Conservation (phyloP, 495 filamentous ascomycete species). For the Melanomma pulvis-pyrius region DNA sequence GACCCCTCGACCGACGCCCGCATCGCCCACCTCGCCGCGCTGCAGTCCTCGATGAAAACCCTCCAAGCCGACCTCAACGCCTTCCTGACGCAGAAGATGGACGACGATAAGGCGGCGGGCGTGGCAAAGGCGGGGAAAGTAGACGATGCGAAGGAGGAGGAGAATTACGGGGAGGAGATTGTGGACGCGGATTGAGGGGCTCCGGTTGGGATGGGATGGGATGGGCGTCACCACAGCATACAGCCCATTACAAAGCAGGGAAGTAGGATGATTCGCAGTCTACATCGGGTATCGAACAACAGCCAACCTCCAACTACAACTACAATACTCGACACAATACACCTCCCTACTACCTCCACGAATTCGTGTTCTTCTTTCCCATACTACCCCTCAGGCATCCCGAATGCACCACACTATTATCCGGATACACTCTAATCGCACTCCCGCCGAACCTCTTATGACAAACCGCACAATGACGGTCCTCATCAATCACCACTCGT, state of each 20-base stretch:
- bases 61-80: constrained; percentile 78
- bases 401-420: constrained; percentile 55
- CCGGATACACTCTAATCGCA: constrained; percentile 76
- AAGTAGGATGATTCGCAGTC: neutral
- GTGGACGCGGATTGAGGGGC: constrained; percentile 56
- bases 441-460: constrained; percentile 89
- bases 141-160: constrained; percentile 68
- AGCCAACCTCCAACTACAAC: neutral
- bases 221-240: neutral
- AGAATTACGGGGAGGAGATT: constrained; percentile 82
- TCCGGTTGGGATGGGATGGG: no score
- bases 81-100: constrained; percentile 86
- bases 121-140: constrained; percentile 38
- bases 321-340: neutral
- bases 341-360: neutral
- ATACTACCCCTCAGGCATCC: constrained; percentile 40
- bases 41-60: constrained; percentile 61
- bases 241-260: no score
- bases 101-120: constrained; percentile 69
- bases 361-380: constrained; percentile 12
- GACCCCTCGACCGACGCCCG: constrained; percentile 43
- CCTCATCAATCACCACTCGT: constrained; percentile 78
- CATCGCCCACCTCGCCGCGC: constrained; percentile 64
- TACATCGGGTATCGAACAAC: neutral
- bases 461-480: constrained; percentile 86